These are phyloP conservation scores for Pholiota adiposa DNA, from an alignment of 1,284 basidiomycete species.

Conservation along the genomic window DNA sequence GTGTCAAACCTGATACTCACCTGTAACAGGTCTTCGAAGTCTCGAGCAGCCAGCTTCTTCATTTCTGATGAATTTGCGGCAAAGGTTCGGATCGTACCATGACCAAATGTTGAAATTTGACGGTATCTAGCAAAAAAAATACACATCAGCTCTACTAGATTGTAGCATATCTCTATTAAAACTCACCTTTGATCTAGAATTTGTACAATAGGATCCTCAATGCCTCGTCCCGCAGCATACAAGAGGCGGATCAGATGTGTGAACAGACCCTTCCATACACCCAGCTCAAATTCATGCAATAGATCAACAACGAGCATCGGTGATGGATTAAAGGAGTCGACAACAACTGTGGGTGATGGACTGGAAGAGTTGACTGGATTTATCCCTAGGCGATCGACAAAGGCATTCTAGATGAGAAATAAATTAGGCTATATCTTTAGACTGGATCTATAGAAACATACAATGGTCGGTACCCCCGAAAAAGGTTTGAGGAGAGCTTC, in stretches of 20 bases:
- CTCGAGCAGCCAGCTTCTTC: constrained; percentile 37
- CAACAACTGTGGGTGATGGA: constrained; percentile 25
- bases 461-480: constrained; percentile 22
- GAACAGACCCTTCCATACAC: not conserved
- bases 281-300: constrained; percentile 33
- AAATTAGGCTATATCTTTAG: not conserved
- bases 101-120: constrained; percentile 32
- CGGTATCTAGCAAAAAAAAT: too few species aligned
- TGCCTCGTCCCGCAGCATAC: not conserved
- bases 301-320: constrained; percentile 30
- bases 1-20: not conserved
- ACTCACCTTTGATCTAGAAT: not conserved
- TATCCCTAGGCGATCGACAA: constrained; percentile 24
- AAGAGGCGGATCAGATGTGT: not conserved
- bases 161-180: not conserved
- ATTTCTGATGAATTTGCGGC: constrained; percentile 34
- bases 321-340: constrained; percentile 28
- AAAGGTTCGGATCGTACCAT: constrained; percentile 33
- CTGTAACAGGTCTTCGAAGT: constrained; percentile 39
- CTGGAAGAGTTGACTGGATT: too few species aligned
- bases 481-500: constrained; percentile 16
- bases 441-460: not conserved
- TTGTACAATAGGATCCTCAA: not conserved
- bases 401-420: constrained; percentile 29
- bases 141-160: too few species aligned